Percentiles rank a stretch among this genome's conserved stretches.
These are phyloP conservation scores for Saccharomycopsis javanensis DNA, from an alignment of 805 yeast genomes.

Conservation along the genomic window DNA sequence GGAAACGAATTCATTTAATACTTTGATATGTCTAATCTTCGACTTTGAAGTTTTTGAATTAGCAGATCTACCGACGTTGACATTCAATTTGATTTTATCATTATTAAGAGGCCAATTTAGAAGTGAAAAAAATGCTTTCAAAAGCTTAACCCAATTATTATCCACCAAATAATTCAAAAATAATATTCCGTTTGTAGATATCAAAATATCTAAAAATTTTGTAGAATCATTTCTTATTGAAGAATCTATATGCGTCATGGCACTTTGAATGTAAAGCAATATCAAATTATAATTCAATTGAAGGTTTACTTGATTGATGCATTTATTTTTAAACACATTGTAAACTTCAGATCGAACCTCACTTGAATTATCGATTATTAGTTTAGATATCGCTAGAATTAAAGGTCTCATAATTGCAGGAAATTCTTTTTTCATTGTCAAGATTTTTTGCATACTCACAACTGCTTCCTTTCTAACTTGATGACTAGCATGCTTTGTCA, in stretches of 20 bases:
- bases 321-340: slow-evolving; percentile 2
- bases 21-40: slow-evolving; percentile 33
- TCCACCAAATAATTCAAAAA: slow-evolving; percentile 40
- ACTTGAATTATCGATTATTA: slow-evolving; percentile 13
- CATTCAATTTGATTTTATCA: slow-evolving; percentile 25
- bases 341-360: slow-evolving; percentile 12
- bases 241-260: slow-evolving; percentile 86
- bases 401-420: slow-evolving; percentile 15
- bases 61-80: slow-evolving; percentile 17
- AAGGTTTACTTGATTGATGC: slow-evolving; percentile 1
- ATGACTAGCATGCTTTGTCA: slow-evolving; percentile 17
- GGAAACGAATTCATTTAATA: slow-evolving; percentile 23
- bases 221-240: slow-evolving; percentile 70
- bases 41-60: slow-evolving; percentile 25
- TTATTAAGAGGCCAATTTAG: slow-evolving; percentile 55
- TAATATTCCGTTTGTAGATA: slow-evolving; percentile 26
- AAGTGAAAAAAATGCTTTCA: slow-evolving; percentile 57
- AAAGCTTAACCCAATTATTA: slow-evolving; percentile 57
- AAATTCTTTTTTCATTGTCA: slow-evolving; percentile 4
- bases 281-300: slow-evolving; percentile 26
- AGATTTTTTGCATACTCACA: slow-evolving; percentile 5
- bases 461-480: slow-evolving; percentile 18
- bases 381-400: slow-evolving; percentile 12
- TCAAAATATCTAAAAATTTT: slow-evolving; percentile 48
- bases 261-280: slow-evolving; percentile 72